These are phyloP conservation scores for Inosperma sp. DNA, from an alignment of 768 basidiomycete genomes.

Conservation along the genomic window DNA sequence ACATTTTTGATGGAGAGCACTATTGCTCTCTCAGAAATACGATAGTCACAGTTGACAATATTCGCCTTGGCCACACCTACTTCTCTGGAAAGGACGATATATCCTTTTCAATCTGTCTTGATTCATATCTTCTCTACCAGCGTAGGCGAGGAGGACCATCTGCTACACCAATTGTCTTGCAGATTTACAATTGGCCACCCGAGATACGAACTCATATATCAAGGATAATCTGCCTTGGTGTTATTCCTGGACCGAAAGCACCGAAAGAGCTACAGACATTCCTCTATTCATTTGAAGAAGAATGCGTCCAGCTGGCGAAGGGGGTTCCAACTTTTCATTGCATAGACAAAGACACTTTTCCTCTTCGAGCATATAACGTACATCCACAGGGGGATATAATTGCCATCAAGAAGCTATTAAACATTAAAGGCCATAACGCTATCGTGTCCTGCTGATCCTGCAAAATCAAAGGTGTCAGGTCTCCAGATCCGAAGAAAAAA, in stretches of 20 bases:
- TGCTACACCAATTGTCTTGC: constrained; percentile 34
- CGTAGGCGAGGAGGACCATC: constrained; percentile 9
- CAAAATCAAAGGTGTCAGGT: constrained; percentile 24
- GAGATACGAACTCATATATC: constrained; percentile 29
- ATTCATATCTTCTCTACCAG: constrained; percentile 15
- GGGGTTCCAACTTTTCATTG: constrained; percentile 32
- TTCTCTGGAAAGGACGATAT: constrained; percentile 13
- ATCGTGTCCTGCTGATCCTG: constrained; percentile 33
- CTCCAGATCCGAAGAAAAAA: background rate
- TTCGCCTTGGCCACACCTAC: constrained; percentile 1
- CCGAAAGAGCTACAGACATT: constrained; percentile 39
- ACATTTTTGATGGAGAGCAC: constrained; percentile 13
- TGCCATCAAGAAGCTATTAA: constrained; percentile 28
- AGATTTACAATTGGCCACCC: constrained; percentile 43
- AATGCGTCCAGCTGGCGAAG: constrained; percentile 27
- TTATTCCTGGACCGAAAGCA: constrained; percentile 41
- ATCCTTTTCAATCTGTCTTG: constrained; percentile 11
- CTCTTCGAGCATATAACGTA: constrained; percentile 27
- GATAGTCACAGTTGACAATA: constrained; percentile 3
- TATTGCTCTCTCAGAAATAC: constrained; percentile 3
- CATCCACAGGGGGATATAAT: constrained; percentile 31
- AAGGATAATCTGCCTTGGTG: constrained; percentile 35
- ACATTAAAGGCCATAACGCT: constrained; percentile 36
- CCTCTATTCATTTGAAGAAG: constrained; percentile 32
- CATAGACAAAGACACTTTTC: constrained; percentile 18